These are phyloP conservation scores for Zarea fungicola DNA, from an alignment of 2,329 filamentous ascomycete genomes.

Conservation along the genomic window DNA sequence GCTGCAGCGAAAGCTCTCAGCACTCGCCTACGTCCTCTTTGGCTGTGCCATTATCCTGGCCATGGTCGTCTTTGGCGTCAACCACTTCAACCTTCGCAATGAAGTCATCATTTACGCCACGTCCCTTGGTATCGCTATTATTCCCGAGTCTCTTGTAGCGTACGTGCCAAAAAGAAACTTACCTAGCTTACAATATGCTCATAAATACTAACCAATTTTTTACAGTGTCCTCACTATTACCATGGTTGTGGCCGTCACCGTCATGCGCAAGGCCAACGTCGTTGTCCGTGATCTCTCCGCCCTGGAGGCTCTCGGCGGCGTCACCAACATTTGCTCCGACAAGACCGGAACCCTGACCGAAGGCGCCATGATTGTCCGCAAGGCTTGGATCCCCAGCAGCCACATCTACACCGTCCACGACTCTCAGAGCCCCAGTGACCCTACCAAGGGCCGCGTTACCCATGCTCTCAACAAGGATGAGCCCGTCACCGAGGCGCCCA, in stretches of 20 bases:
- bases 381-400: conserved; percentile 57
- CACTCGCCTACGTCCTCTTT: conserved; percentile 72
- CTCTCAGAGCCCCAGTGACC: conserved; percentile 56
- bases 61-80: conserved; percentile 54
- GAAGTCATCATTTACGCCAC: conserved; percentile 55
- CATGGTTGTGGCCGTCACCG: conserved; percentile 60
- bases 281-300: conserved; percentile 62
- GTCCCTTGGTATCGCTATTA: conserved; percentile 56
- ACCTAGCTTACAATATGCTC: conserved; percentile 11
- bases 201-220: too few species aligned
- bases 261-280: conserved; percentile 60
- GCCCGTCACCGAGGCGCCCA: conserved; percentile 29
- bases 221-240: conserved; percentile 60
- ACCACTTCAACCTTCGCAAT: conserved; percentile 45
- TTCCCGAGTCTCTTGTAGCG: conserved; percentile 61
- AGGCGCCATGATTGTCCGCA: conserved; percentile 64
- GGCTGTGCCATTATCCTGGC: conserved; percentile 58
- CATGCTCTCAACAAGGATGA: conserved; percentile 35
- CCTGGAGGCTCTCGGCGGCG: conserved; percentile 63
- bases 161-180: conserved; percentile 25
- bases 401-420: conserved; percentile 56
- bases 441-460: conserved; percentile 51
- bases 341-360: conserved; percentile 67
- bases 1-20: conserved; percentile 71
- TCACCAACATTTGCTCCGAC: conserved; percentile 69